Percentiles rank a stretch among this genome's conserved stretches.
These are phyloP conservation scores for Pseudoscleropodium purum DNA, from an alignment of 225 moss, liverwort and hornwort species.

Conservation along the genomic window DNA sequence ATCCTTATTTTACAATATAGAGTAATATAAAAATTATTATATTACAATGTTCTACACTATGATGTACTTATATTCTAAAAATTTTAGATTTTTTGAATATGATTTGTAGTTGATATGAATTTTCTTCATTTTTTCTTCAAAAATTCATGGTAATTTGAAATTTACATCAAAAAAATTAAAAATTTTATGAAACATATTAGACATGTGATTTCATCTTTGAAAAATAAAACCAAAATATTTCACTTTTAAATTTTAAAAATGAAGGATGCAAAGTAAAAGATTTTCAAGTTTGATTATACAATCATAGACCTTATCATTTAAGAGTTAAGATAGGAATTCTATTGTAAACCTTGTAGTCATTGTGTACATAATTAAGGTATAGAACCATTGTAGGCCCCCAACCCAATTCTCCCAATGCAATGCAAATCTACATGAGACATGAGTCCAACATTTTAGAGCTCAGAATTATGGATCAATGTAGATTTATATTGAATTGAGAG, in stretches of 20 bases:
- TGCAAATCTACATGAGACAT: background rate
- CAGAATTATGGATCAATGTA: background rate
- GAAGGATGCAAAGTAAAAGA: rapidly evolving
- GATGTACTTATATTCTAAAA: no score
- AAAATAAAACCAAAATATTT: background rate
- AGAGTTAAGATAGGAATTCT: background rate
- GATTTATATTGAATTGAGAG: background rate
- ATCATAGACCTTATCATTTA: background rate
- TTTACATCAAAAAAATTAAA: no score
- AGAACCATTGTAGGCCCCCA: background rate
- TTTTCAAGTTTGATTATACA: background rate
- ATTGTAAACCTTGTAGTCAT: rapidly evolving
- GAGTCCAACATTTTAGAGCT: background rate
- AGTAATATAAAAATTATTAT: no score
- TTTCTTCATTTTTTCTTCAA: no score
- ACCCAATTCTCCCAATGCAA: background rate
- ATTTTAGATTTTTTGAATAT: no score
- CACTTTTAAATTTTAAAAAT: background rate
- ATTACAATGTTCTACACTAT: no score
- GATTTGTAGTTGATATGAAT: no score
- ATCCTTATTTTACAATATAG: no score
- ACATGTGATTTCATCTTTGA: no score
- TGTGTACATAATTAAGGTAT: rapidly evolving
- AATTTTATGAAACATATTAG: no score
- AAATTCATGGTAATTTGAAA: no score